Conservation (phyloP, 305 asterid genomes). For the Solanum hybrid region DNA sequence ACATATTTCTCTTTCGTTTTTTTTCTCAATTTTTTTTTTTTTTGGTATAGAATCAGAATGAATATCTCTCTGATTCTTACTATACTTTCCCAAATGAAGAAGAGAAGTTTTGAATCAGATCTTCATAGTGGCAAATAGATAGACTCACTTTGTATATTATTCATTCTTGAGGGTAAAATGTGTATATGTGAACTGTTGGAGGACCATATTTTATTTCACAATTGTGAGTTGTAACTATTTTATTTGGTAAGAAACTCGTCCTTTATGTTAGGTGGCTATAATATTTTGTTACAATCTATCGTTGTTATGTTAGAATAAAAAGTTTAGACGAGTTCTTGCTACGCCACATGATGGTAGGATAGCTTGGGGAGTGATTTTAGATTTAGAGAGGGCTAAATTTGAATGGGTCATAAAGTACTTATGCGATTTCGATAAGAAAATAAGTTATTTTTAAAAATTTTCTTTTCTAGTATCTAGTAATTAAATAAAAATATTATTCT, state of each 20-base stretch:
- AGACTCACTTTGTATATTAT: not conserved
- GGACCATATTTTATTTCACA: not conserved
- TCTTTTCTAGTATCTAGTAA: not conserved
- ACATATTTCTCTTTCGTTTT: not conserved
- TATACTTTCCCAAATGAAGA: not conserved
- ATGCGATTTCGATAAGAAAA: rapidly evolving
- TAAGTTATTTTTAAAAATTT: not conserved
- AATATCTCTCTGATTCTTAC: not conserved
- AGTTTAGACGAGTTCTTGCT: not conserved
- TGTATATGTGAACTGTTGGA: not conserved
- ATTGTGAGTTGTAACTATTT: not conserved
- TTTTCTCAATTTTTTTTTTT: not conserved
- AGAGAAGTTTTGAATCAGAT: not conserved
- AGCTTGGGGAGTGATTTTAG: not conserved
- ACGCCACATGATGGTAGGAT: not conserved
- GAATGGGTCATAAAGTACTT: not conserved
- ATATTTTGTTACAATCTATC: not conserved
- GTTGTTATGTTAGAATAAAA: not conserved
- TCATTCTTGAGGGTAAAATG: not conserved
- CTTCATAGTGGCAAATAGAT: not conserved
- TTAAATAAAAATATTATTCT: not conserved
- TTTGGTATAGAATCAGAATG: not conserved
- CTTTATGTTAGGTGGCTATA: not conserved
- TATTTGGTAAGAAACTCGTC: not conserved
- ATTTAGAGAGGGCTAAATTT: not conserved